Evolutionary conservation across 2,329 filamentous ascomycete genomes (phyloP).

Genomic region (Curvularia spicifera): DNA sequence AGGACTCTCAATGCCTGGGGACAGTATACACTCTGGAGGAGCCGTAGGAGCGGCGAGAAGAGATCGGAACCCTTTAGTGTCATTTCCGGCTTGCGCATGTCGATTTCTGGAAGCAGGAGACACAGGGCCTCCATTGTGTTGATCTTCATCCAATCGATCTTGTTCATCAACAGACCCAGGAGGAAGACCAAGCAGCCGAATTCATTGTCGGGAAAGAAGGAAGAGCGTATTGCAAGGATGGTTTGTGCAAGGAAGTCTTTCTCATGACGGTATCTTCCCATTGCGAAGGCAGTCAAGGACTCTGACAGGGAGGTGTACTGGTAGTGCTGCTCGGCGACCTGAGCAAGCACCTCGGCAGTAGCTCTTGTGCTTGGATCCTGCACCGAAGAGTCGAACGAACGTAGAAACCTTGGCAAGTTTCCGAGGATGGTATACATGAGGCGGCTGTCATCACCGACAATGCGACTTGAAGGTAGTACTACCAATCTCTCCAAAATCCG

Average conservation of each 20-base stretch:
- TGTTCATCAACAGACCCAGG: constrained; percentile 89
- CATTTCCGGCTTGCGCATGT: constrained; percentile 91
- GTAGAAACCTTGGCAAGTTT: constrained; percentile 86
- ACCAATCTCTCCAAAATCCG: constrained; percentile 79
- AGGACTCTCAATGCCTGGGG: constrained; percentile 90
- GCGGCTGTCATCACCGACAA: constrained; percentile 82
- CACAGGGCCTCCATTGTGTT: constrained; percentile 92
- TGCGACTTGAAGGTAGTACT: constrained; percentile 75
- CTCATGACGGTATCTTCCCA: constrained; percentile 68
- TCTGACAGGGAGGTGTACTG: constrained; percentile 70
- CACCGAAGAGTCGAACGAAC: constrained; percentile 72
- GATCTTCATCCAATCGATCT: constrained; percentile 84
- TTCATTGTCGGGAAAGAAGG: constrained; percentile 82
- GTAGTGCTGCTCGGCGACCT: constrained; percentile 76
- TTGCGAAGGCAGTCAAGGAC: constrained; percentile 73
- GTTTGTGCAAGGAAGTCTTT: constrained; percentile 79
- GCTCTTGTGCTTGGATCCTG: constrained; percentile 58
- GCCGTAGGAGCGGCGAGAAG: constrained; percentile 86
- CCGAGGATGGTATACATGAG: constrained; percentile 86
- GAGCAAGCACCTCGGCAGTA: constrained; percentile 72
- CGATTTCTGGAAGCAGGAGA: constrained; percentile 83
- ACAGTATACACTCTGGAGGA: constrained; percentile 92
- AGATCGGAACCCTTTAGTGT: constrained; percentile 91
- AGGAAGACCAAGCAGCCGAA: constrained; percentile 87
- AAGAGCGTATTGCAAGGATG: constrained; percentile 74